Evolutionary conservation across 345 rosid species (phyloP), one percentile per base, ranked within the genome.

Genomic region (Schrenkiella parvula): DNA sequence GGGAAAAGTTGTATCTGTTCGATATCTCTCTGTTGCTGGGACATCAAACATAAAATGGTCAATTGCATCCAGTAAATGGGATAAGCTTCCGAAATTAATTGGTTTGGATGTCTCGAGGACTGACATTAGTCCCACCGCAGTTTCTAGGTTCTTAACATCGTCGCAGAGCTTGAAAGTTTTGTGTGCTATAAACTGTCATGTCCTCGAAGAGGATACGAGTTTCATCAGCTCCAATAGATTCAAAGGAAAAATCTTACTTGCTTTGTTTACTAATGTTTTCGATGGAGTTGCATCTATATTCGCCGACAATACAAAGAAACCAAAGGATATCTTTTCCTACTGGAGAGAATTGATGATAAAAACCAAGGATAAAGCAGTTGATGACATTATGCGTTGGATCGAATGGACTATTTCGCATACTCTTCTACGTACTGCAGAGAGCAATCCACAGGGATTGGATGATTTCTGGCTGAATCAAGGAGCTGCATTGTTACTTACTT

Each of bases 391-490:
- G 87, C 72, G 47, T 61, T 88, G 97, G 97, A 76, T 87, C 52
- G 90, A 90, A 60, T 88, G 97, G 95, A 80, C 83, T 34, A 64
- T 90, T 47, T 90, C 95, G 13, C 88, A 90, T 80, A 80, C 83
- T 12, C 95, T 90, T 74, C 44, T 90, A 66, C 85, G 87, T 19
- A 84, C 54, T 55, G 95, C 97, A 1, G 92, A 88, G 83, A 83
- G 84, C 76, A 90, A 84, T 51, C 88, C 97, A 43, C 86, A 80
- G 56, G 90, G 89, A 35, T 77, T 88, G 28, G 87, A 88, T 79
- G 69, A 80, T 19, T 90, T 90, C 77, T 90, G 95, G 97, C 84
- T 90, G 68, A 90, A 85, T 71, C 95, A 90, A 81, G 97, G 97
- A 56, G 95, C 87, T 14, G 63, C 84, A 35, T 66, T 90, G 77